Evolutionary conservation across 139 green algal species (phyloP).

Genomic region (Haematococcus sp.): DNA sequence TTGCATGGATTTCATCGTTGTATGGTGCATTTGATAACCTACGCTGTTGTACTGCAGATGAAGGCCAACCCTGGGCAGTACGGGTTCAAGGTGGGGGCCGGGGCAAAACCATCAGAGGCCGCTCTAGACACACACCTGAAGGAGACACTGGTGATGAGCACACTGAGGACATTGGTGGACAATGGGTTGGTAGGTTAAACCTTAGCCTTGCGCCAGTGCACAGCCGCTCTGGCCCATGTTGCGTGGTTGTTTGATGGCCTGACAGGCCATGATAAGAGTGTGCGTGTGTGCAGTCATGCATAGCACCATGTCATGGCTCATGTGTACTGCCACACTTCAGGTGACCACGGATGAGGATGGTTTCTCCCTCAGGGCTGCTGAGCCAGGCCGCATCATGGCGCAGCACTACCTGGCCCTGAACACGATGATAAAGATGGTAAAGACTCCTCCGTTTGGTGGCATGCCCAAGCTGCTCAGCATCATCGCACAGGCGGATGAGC

Average conservation of each 20-base stretch:
- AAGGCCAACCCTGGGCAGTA: slow-evolving; percentile 9
- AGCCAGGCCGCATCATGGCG: slow-evolving; percentile 73
- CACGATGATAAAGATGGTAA: slow-evolving; percentile 62
- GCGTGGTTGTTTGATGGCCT: too few relatives aligned
- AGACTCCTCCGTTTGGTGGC: slow-evolving; percentile 15
- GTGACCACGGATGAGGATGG: slow-evolving; percentile 54
- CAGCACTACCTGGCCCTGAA: slow-evolving; percentile 68
- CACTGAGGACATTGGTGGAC: slow-evolving; percentile 50
- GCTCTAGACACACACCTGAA: slow-evolving; percentile 50
- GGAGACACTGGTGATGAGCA: slow-evolving; percentile 54
- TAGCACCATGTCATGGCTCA: too few relatives aligned
- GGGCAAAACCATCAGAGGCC: neutral
- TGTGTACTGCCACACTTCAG: slow-evolving; percentile 40
- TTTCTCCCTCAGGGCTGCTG: slow-evolving; percentile 44
- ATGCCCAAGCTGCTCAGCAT: slow-evolving; percentile 65
- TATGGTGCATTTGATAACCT: too few relatives aligned
- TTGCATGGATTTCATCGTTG: too few relatives aligned
- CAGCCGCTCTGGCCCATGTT: too few relatives aligned
- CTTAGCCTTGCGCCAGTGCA: too few relatives aligned
- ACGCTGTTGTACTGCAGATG: too few relatives aligned
- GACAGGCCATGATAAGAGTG: too few relatives aligned
- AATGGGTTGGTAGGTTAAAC: slow-evolving; percentile 55
- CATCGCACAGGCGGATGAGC: slow-evolving; percentile 55
- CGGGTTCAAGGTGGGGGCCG: neutral
- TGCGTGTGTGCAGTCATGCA: too few relatives aligned